Evolutionary conservation across 345 rosid genomes (phyloP).

Genomic region (Populus ilicifolia): DNA sequence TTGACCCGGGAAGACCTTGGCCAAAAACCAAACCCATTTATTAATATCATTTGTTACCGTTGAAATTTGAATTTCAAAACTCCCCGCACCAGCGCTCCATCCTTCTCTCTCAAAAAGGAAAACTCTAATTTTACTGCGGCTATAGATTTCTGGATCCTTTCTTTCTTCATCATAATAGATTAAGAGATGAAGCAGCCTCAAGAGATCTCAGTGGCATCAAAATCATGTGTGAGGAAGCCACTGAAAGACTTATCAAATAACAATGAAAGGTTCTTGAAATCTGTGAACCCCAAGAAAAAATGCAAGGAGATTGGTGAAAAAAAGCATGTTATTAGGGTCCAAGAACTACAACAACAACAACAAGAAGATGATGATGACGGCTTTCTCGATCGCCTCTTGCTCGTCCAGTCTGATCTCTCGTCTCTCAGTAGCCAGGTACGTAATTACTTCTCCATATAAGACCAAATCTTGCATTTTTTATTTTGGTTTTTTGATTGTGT

Average conservation of each 20-base stretch:
- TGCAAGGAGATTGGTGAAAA: constrained; percentile 4
- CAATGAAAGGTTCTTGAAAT: constrained; percentile 22
- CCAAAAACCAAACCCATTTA: too few species aligned
- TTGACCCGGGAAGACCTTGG: too few species aligned
- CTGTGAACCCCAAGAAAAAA: constrained; percentile 22
- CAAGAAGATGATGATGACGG: constrained; percentile 20
- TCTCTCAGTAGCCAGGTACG: constrained; percentile 55
- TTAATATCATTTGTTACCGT: not conserved
- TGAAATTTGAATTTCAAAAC: not conserved
- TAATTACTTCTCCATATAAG: not conserved
- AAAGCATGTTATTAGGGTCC: not conserved
- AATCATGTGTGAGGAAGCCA: constrained; percentile 31
- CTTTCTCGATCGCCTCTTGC: constrained; percentile 51
- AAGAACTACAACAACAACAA: constrained; percentile 18
- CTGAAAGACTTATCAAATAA: constrained; percentile 34
- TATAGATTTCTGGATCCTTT: not conserved
- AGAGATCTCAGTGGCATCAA: not conserved
- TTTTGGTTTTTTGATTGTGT: not conserved
- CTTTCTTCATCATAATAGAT: not conserved
- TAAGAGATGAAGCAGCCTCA: not conserved
- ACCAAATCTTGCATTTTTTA: not conserved
- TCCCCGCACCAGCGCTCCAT: not conserved
- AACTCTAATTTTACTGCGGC: not conserved
- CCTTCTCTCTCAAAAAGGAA: not conserved
- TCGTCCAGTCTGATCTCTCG: constrained; percentile 65